Evolutionary conservation across 257 asterid genomes (phyloP).

Genomic region (Linderniella brevidens): DNA sequence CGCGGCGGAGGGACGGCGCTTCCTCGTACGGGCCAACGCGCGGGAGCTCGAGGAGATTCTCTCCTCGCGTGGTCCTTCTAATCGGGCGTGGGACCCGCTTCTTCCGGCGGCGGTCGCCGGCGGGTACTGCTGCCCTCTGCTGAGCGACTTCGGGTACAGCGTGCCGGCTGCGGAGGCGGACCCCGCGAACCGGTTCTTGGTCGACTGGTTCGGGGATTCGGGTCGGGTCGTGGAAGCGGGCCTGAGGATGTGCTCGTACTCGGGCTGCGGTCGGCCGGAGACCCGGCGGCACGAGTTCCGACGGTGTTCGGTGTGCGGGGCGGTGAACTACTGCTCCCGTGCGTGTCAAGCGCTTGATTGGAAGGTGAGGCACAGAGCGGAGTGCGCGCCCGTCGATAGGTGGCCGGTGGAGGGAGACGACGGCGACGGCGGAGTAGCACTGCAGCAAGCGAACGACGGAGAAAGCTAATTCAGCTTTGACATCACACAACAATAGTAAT

Average conservation of each 20-base stretch:
- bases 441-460: too few relatives aligned
- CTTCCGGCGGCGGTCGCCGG: constrained; percentile 19
- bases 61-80: too few relatives aligned
- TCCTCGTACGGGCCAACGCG: constrained; percentile 70
- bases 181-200: constrained; percentile 10
- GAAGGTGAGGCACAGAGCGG: constrained; percentile 75
- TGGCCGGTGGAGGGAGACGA: constrained; percentile 17
- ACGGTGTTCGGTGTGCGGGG: constrained; percentile 80
- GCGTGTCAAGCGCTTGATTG: constrained; percentile 96
- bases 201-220: constrained; percentile 12
- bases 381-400: constrained; percentile 51
- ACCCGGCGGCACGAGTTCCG: constrained; percentile 72
- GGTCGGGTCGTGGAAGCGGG: constrained; percentile 30
- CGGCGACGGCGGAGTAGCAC: constrained; percentile 8
- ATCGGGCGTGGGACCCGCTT: constrained; percentile 18
- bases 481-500: too few relatives aligned
- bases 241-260: constrained; percentile 55
- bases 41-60: constrained; percentile 66
- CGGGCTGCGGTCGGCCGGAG: constrained; percentile 90
- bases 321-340: constrained; percentile 88
- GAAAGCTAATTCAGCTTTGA: too few relatives aligned
- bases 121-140: constrained; percentile 11
- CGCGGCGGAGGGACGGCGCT: constrained; percentile 60
- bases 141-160: constrained; percentile 17
- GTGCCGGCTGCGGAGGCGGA: constrained; percentile 13